Conservation (phyloP, 1,139 yeast species). For the Lodderomyces elongisporus region DNA sequence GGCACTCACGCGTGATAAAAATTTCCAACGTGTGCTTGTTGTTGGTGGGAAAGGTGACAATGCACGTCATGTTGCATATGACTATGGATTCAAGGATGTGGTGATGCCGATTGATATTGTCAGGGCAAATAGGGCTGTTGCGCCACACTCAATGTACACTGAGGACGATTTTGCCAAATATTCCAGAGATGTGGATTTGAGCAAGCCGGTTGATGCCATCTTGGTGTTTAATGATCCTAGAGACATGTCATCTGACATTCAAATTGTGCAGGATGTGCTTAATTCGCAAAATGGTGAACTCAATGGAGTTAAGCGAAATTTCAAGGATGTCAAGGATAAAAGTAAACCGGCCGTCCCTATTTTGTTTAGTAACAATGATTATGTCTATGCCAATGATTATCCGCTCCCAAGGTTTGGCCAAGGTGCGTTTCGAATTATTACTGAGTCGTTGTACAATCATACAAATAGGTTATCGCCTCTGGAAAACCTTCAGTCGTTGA, state of each 20-base stretch:
- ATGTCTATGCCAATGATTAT: conserved; percentile 88
- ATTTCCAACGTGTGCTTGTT: conserved; percentile 62
- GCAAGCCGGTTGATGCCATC: conserved; percentile 64
- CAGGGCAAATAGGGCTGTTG: conserved; percentile 48
- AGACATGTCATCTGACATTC: conserved; percentile 84
- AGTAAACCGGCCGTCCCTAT: conserved; percentile 67
- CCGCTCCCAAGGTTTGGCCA: conserved; percentile 81
- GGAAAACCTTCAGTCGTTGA: conserved; percentile 46
- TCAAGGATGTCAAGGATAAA: conserved; percentile 11
- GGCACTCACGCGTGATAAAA: conserved; percentile 41
- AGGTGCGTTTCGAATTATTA: conserved; percentile 73
- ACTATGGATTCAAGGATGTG: conserved; percentile 79
- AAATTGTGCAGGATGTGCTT: conserved; percentile 68
- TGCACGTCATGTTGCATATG: conserved; percentile 65
- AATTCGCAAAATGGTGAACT: conserved; percentile 60
- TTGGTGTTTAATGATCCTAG: conserved; percentile 88
- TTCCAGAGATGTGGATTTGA: conserved; percentile 30
- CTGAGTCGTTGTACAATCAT: conserved; percentile 60
- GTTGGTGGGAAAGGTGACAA: conserved; percentile 79
- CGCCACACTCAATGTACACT: conserved; percentile 67
- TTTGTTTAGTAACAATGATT: conserved; percentile 81
- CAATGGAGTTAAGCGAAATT: conserved; percentile 55
- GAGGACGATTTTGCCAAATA: conserved; percentile 41
- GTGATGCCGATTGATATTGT: conserved; percentile 74
- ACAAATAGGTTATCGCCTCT: conserved; percentile 43